These are phyloP conservation scores for Irpex rosettiformis DNA, from an alignment of 1,284 basidiomycete genomes.

Conservation along the genomic window DNA sequence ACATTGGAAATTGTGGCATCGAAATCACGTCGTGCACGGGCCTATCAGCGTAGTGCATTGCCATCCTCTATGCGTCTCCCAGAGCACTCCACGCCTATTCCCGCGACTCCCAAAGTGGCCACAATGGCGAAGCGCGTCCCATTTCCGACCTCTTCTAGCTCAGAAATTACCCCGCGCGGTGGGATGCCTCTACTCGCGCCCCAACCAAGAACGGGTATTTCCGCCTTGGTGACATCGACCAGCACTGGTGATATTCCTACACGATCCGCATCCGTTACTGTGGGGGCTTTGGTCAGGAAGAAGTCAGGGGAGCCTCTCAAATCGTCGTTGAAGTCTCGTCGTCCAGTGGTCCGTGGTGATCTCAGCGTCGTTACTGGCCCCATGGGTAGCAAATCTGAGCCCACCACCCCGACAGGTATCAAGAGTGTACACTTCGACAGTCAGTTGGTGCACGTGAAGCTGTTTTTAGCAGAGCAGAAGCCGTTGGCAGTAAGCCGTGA, in stretches of 20 bases:
- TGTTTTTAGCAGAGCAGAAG: conserved; percentile 92
- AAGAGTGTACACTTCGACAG: conserved; percentile 94
- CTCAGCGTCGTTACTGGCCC: conserved; percentile 48
- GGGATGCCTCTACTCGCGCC: conserved; percentile 7
- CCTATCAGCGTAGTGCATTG: conserved; percentile 32
- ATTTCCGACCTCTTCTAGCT: conserved; percentile 7
- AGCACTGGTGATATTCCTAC: conserved; percentile 1
- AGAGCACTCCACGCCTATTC: conserved; percentile 40
- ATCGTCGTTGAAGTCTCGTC: conserved; percentile 79
- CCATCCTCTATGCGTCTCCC: conserved; percentile 31
- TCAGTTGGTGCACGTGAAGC: conserved; percentile 88
- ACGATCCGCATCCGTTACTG: conserved; percentile 7
- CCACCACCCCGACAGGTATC: conserved; percentile 50
- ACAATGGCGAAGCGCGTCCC: conserved; percentile 7
- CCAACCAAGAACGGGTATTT: conserved; percentile 3
- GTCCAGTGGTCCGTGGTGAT: conserved; percentile 43
- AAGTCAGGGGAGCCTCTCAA: conserved; percentile 93
- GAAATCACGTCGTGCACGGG: conserved; percentile 27
- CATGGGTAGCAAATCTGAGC: conserved; percentile 51
- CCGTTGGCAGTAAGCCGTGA: conserved; percentile 90
- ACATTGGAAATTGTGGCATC: conserved; percentile 23
- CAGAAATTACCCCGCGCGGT: conserved; percentile 11
- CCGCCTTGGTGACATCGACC: background rate
- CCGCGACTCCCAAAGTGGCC: conserved; percentile 30
- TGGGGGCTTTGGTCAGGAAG: conserved; percentile 59